Conservation (phyloP, 2,329 filamentous ascomycete species). For the Talaromyces sp. region DNA sequence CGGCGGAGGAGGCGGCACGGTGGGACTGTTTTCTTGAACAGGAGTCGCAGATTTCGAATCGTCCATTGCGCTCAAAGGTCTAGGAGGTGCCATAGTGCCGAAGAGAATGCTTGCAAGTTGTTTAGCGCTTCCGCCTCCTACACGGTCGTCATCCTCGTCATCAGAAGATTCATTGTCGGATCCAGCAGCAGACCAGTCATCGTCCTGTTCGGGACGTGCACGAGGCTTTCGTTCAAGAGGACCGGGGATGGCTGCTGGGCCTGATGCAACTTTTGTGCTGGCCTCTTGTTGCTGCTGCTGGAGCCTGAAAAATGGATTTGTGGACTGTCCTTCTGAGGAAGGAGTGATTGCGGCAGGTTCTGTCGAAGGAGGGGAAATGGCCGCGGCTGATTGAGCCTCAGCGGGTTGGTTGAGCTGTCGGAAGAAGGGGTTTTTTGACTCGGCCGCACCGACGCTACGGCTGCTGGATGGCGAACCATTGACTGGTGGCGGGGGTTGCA, state of each 20-base stretch:
- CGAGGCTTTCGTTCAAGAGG: constrained; percentile 51
- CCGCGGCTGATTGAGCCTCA: constrained; percentile 48
- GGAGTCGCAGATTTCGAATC: constrained; percentile 52
- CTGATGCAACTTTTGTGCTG: constrained; percentile 53
- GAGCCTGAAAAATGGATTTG: constrained; percentile 92
- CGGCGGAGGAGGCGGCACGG: constrained; percentile 34
- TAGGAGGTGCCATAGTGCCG: constrained; percentile 91
- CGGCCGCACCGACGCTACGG: constrained; percentile 59
- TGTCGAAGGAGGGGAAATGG: constrained; percentile 44
- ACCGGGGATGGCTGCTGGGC: constrained; percentile 42
- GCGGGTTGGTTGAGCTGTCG: constrained; percentile 74
- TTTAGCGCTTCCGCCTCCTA: constrained; percentile 78
- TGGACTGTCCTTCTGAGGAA: constrained; percentile 61
- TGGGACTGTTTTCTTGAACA: constrained; percentile 44
- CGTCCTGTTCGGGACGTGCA: constrained; percentile 55
- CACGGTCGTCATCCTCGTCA: constrained; percentile 71
- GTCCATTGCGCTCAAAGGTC: constrained; percentile 79
- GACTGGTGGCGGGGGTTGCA: constrained; percentile 18
- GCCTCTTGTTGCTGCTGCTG: constrained; percentile 49
- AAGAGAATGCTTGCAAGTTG: constrained; percentile 93
- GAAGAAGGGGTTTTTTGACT: constrained; percentile 94
- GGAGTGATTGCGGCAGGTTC: constrained; percentile 37
- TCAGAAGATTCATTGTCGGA: constrained; percentile 71
- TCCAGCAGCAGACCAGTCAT: constrained; percentile 76
- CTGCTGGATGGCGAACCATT: constrained; percentile 47